Conservation (phyloP, 148 eudicot species). For the Chenopodium suecicum region DNA sequence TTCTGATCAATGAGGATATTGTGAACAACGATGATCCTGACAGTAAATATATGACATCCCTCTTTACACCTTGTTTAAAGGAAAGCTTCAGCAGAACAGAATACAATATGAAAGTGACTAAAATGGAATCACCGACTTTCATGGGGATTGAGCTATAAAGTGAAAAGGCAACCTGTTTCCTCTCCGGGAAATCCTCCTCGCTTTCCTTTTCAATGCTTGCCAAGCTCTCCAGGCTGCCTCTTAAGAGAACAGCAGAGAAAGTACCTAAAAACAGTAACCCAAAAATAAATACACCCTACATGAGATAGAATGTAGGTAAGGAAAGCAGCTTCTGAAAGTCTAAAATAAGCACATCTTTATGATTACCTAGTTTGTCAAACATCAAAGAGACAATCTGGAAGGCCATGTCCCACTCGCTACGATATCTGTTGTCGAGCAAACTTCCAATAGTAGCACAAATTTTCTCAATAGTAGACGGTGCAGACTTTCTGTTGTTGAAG, state of each 20-base stretch:
- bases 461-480: conserved; percentile 66
- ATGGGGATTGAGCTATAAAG: background rate
- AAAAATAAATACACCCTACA: no score
- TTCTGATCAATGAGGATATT: no score
- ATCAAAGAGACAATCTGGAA: conserved; percentile 74
- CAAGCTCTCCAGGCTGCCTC: conserved; percentile 61
- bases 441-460: conserved; percentile 72
- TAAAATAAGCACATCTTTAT: background rate
- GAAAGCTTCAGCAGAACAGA: no score
- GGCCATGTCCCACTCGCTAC: conserved; percentile 74
- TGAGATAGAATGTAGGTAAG: background rate
- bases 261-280: conserved; percentile 44
- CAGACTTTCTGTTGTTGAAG: conserved; percentile 40
- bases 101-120: background rate
- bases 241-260: conserved; percentile 54
- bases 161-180: conserved; percentile 64
- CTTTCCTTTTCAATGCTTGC: conserved; percentile 78
- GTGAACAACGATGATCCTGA: no score
- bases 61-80: no score
- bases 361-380: conserved; percentile 90
- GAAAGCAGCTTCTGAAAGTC: background rate
- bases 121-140: background rate
- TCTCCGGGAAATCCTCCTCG: conserved; percentile 68
- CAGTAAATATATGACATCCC: no score
- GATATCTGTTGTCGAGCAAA: conserved; percentile 70